Percentiles rank a stretch among this genome's conserved stretches.
These are phyloP conservation scores for Oryza coarctata DNA, from an alignment of 176 grass and related monocot species.

Conservation along the genomic window DNA sequence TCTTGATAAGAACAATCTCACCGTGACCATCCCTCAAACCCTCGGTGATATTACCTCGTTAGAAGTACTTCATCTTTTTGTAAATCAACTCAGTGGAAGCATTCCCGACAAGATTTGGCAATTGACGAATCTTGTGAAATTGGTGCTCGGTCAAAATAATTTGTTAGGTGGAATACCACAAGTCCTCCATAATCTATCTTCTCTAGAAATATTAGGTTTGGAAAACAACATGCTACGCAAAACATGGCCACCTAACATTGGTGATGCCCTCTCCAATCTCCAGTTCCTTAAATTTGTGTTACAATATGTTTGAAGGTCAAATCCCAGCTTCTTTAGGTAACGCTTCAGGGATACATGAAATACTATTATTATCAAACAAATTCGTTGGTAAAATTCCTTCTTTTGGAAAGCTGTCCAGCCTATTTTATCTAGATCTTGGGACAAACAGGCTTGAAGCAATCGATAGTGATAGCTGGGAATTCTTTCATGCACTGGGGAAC, in stretches of 20 bases:
- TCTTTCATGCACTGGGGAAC: neutral
- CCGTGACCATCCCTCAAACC: constrained; percentile 30
- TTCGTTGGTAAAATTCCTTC: neutral
- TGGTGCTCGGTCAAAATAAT: too few relatives aligned
- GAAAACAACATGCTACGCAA: too few relatives aligned
- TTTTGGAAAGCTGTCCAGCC: neutral
- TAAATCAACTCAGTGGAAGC: too few relatives aligned
- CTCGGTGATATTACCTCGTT: constrained; percentile 38
- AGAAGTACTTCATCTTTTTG: accelerated
- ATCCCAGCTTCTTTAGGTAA: neutral
- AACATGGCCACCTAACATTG: neutral
- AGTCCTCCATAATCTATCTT: too few relatives aligned
- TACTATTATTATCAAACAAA: neutral
- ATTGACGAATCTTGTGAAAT: too few relatives aligned
- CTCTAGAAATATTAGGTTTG: too few relatives aligned
- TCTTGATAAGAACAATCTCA: constrained; percentile 11
- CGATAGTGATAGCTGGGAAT: neutral
- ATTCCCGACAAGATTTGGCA: too few relatives aligned
- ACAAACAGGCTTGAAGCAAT: neutral
- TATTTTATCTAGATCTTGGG: neutral
- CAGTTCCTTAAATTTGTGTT: too few relatives aligned
- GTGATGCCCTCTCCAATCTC: too few relatives aligned
- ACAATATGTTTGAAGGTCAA: neutral
- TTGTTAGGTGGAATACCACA: too few relatives aligned
- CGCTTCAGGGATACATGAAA: too few relatives aligned